A percentile compares a stretch with the other conserved stretches of the same genome.
Evolutionary conservation across 768 basidiomycete genomes (phyloP).

Genomic region (Xanthoconium purpureum): DNA sequence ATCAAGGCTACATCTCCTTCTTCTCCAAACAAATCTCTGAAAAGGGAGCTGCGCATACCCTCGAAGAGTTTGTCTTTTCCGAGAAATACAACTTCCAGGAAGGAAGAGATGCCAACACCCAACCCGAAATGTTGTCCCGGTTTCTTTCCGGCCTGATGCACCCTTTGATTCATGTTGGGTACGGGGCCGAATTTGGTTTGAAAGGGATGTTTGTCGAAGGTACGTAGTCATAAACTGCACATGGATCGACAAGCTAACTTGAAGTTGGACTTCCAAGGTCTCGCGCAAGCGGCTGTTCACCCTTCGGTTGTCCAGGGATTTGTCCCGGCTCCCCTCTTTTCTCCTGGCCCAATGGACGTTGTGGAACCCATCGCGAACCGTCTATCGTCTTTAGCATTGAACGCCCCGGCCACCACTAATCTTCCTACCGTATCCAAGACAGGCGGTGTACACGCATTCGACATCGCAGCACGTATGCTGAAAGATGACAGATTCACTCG

Average conservation of each 20-base stretch:
- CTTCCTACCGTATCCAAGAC: background rate
- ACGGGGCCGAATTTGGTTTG: slow-evolving; percentile 61
- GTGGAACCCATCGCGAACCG: slow-evolving; percentile 1
- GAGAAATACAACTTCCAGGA: slow-evolving; percentile 24
- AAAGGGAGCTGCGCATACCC: slow-evolving; percentile 11
- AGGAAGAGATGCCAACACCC: slow-evolving; percentile 14
- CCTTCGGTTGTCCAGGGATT: slow-evolving; percentile 39
- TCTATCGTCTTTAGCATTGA: slow-evolving; percentile 11
- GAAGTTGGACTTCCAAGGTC: slow-evolving; percentile 14
- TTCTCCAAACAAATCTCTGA: slow-evolving; percentile 19
- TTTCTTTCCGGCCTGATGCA: slow-evolving; percentile 52
- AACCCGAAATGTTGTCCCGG: slow-evolving; percentile 54
- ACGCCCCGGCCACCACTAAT: background rate
- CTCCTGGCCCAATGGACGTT: background rate
- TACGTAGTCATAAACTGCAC: slow-evolving; percentile 12
- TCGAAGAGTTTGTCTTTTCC: slow-evolving; percentile 33
- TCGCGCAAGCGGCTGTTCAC: slow-evolving; percentile 24
- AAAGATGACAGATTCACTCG: slow-evolving; percentile 39
- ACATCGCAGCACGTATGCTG: slow-evolving; percentile 51
- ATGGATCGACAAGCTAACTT: background rate
- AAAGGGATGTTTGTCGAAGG: slow-evolving; percentile 65
- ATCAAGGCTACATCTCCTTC: slow-evolving; percentile 26
- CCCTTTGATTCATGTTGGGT: slow-evolving; percentile 59
- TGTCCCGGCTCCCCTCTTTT: slow-evolving; percentile 9
- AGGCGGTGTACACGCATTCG: slow-evolving; percentile 36